Conservation (phyloP, 257 asterid genomes). For the Jaltomata sinuosa region DNA sequence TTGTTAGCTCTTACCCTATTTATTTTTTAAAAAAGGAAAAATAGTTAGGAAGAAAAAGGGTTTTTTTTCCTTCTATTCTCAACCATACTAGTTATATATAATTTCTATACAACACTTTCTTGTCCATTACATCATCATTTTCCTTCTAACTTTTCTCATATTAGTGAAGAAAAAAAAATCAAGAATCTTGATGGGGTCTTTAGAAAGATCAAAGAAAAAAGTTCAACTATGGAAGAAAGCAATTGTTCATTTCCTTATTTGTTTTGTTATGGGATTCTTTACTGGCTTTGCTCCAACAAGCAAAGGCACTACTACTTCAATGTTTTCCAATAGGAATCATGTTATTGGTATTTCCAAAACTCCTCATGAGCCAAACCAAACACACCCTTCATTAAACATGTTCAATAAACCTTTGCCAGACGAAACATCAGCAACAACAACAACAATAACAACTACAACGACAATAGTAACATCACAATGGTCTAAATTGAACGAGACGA, state of each 20-base stretch:
- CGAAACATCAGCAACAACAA: slow-evolving; percentile 10
- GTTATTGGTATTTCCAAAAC: neutral
- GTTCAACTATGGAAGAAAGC: slow-evolving; percentile 72
- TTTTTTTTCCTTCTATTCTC: neutral
- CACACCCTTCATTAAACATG: slow-evolving; percentile 20
- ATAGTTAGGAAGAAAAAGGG: neutral
- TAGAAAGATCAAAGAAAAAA: slow-evolving; percentile 76
- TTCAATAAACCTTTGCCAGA: slow-evolving; percentile 20
- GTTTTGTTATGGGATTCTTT: slow-evolving; percentile 85
- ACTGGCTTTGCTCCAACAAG: slow-evolving; percentile 78
- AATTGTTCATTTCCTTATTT: slow-evolving; percentile 56
- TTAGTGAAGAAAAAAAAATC: neutral
- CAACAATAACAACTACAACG: neutral
- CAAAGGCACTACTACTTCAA: slow-evolving; percentile 20
- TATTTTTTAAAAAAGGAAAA: neutral
- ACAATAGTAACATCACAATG: neutral
- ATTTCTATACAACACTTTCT: neutral
- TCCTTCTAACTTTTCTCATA: neutral
- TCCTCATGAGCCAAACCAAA: neutral
- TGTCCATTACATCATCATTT: neutral
- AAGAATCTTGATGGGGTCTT: slow-evolving; percentile 34
- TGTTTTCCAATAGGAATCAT: slow-evolving; percentile 15
- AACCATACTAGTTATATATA: neutral
- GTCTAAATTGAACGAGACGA: neutral
- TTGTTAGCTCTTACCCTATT: slow-evolving; percentile 19